Evolutionary conservation across 768 basidiomycete species (phyloP), one percentile per base, ranked within the genome.

Genomic region (Lyophyllum decastes): DNA sequence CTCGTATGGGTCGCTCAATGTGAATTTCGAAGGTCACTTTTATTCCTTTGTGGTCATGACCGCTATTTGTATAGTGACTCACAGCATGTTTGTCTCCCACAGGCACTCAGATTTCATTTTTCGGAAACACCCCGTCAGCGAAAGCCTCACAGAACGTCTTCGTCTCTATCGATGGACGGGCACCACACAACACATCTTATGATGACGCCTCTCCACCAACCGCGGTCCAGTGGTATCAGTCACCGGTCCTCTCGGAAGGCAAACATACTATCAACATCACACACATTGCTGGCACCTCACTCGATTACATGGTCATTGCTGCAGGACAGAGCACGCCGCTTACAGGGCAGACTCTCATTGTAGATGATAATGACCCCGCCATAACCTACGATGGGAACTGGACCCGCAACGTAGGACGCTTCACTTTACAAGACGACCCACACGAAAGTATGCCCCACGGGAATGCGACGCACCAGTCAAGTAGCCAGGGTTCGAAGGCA

Each of bases 401-500:
- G 70, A 44, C 21, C 9, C 45, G 49, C 7, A 61, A 58, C 22
- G 49, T 40, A 3, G 54, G 49, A 2, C 52, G 52, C 40, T 66
- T 65, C 45, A 52, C 52, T 14, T 57, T 63, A 4, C 40, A 44
- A 1, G 35, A 54, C 26, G 25, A 57, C 21, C 65, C 60, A 16
- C n/a, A 3, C 19, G 22, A 59, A 17, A 68, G 70, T 0, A 60
- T 62, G 55, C 63, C 70, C 1, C 65, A 66, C 46, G 63, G 68
- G 12, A 70, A 70, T 58, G 62, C 65, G 8, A 71, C 70, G 2
- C 70, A 67, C 38, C 64, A 66, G 34, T 59, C 66, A 0, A 58
- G 46, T 1, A 52, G 34, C 16, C 44, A 55, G 16, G 72, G 68
- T 2, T 62, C 61, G 16, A 55, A 48, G 12, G 65, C 70, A 21